Percentiles rank a stretch among this genome's conserved stretches.
Conservation (phyloP, 2,329 filamentous ascomycete genomes). For the Aspergillus arachidicola region DNA sequence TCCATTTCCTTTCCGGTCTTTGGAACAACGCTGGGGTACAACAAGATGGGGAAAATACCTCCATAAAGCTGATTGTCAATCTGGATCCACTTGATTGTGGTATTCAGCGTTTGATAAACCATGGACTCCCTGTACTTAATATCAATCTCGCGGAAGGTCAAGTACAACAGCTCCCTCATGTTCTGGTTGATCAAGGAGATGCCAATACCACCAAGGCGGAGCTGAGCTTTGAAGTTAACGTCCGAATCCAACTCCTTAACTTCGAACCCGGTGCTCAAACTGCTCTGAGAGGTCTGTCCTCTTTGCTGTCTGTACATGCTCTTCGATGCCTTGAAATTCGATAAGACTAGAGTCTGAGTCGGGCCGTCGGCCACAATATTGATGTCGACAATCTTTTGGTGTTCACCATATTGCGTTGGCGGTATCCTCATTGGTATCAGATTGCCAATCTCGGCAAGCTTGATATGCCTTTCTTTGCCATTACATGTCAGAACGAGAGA, state of each 20-base stretch:
- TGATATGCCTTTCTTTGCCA: conserved; percentile 85
- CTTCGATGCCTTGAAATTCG: conserved; percentile 90
- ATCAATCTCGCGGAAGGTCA: conserved; percentile 89
- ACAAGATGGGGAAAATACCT: conserved; percentile 93
- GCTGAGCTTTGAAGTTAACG: conserved; percentile 83
- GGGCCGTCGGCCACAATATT: conserved; percentile 95
- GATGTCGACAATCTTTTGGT: conserved; percentile 90
- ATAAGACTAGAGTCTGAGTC: conserved; percentile 89
- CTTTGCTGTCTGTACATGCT: conserved; percentile 79
- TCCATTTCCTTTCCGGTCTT: conserved; percentile 97
- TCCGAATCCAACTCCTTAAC: conserved; percentile 89
- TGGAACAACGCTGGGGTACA: conserved; percentile 96
- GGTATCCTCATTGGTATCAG: conserved; percentile 90
- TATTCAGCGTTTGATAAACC: conserved; percentile 85
- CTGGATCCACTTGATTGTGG: conserved; percentile 97
- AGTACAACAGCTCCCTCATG: conserved; percentile 86
- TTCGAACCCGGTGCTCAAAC: conserved; percentile 74
- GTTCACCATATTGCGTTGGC: conserved; percentile 60
- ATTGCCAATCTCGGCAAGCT: conserved; percentile 94
- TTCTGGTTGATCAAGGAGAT: conserved; percentile 93
- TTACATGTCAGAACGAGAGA: conserved; percentile 82
- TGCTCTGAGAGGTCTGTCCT: conserved; percentile 58
- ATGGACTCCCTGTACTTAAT: conserved; percentile 91
- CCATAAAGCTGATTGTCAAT: conserved; percentile 98
- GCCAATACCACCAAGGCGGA: conserved; percentile 86